Conservation (phyloP, 805 yeast genomes). For the Brettanomyces anomalus region DNA sequence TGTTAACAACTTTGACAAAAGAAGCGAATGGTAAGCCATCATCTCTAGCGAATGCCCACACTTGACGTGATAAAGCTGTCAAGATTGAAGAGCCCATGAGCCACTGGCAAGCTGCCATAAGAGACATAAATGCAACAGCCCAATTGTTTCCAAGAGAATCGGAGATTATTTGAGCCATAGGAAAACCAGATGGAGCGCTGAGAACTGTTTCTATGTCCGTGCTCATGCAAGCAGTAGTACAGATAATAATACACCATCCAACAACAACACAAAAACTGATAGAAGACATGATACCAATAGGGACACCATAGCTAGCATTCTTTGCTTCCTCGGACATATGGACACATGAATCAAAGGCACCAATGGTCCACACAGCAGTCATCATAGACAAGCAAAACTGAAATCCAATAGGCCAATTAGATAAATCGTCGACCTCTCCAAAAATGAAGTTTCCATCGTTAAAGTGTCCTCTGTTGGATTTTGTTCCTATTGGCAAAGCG, state of each 20-base stretch:
- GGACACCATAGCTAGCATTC: slow-evolving; percentile 52
- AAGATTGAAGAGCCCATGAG: slow-evolving; percentile 55
- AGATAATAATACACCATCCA: slow-evolving; percentile 48
- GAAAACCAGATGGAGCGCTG: slow-evolving; percentile 41
- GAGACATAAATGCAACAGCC: slow-evolving; percentile 54
- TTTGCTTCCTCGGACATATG: slow-evolving; percentile 65
- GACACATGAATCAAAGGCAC: slow-evolving; percentile 61
- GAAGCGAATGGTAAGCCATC: slow-evolving; percentile 57
- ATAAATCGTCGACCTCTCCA: slow-evolving; percentile 36
- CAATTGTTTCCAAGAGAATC: slow-evolving; percentile 54
- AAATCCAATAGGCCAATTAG: slow-evolving; percentile 54
- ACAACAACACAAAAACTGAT: slow-evolving; percentile 45
- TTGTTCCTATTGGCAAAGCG: slow-evolving; percentile 54
- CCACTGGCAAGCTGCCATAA: slow-evolving; percentile 51
- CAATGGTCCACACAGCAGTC: slow-evolving; percentile 68
- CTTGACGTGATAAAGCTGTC: slow-evolving; percentile 59
- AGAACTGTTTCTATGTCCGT: slow-evolving; percentile 33
- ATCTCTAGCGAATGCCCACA: slow-evolving; percentile 70
- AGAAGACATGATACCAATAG: slow-evolving; percentile 53
- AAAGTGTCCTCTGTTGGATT: slow-evolving; percentile 25
- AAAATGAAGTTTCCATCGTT: slow-evolving; percentile 45
- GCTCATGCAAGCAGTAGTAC: slow-evolving; percentile 44
- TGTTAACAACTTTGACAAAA: slow-evolving; percentile 45
- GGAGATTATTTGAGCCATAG: slow-evolving; percentile 52
- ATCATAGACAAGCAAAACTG: slow-evolving; percentile 34